Conservation (phyloP, 2,329 filamentous ascomycete species). For the Basipetospora chlamydospora region DNA sequence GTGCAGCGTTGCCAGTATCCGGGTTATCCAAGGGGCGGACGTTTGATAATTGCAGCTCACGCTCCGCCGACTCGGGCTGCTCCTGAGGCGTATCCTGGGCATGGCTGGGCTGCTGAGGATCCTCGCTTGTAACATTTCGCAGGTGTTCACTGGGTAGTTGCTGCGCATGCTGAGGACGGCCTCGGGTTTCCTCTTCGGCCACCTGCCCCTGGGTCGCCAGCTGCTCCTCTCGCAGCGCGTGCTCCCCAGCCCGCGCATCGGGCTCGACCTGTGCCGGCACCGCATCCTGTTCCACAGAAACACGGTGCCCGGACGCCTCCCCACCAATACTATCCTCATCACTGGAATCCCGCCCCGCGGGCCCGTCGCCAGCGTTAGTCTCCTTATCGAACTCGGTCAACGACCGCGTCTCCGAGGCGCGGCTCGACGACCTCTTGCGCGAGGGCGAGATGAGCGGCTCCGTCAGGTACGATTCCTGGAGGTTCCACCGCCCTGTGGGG, state of each 20-base stretch:
- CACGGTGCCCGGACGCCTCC: too few species aligned
- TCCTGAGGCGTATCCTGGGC: too few species aligned
- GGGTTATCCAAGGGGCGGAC: too few species aligned
- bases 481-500: conserved; percentile 33
- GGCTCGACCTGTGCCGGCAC: not conserved
- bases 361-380: conserved; percentile 22
- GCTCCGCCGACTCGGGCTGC: too few species aligned
- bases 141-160: too few species aligned
- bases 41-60: too few species aligned
- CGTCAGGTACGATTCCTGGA: conserved; percentile 38
- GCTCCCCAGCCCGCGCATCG: not conserved
- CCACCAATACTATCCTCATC: not conserved
- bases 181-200: not conserved
- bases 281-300: too few species aligned
- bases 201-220: too few species aligned
- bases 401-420: not conserved
- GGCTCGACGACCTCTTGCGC: conserved; percentile 17
- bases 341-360: not conserved
- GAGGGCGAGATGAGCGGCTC: conserved; percentile 30
- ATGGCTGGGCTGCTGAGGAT: too few species aligned
- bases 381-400: conserved; percentile 31
- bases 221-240: not conserved
- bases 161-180: too few species aligned
- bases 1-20: too few species aligned
- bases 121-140: too few species aligned